phyloP scores from a whole-genome alignment of 306 rosid species.

The Canavalia ensiformis region DNA sequence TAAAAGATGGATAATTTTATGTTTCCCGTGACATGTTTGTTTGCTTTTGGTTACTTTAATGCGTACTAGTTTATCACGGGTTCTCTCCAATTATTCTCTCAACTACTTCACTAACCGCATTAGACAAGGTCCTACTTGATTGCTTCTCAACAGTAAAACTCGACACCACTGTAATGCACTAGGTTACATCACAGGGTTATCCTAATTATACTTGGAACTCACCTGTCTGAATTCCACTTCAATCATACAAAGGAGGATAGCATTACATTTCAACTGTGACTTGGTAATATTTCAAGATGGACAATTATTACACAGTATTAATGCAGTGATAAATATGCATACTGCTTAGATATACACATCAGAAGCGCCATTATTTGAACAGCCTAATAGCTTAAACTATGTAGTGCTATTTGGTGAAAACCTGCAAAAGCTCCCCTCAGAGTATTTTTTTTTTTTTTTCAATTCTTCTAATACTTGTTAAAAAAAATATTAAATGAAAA shows the following conservation, averaged over 20 bases:
- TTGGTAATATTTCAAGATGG: not conserved
- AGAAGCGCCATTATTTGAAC: not conserved
- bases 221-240: slow-evolving; percentile 12
- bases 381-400: not conserved
- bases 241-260: slow-evolving; percentile 14
- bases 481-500: not conserved
- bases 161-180: slow-evolving; percentile 15
- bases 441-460: not conserved
- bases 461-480: not conserved
- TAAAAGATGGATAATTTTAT: slow-evolving; percentile 43
- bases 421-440: not conserved
- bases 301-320: slow-evolving; percentile 3
- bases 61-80: slow-evolving; percentile 54
- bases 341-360: not conserved
- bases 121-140: slow-evolving; percentile 32
- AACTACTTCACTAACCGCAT: slow-evolving; percentile 34
- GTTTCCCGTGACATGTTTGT: slow-evolving; percentile 61
- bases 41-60: slow-evolving; percentile 45
- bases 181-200: slow-evolving; percentile 37
- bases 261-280: not conserved
- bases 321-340: slow-evolving; percentile 14
- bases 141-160: slow-evolving; percentile 31
- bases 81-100: slow-evolving; percentile 36
- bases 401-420: slow-evolving; percentile 10
- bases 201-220: slow-evolving; percentile 5